phyloP scores from a whole-genome alignment of 108 stramenopile species.

The Skeletonema tropicum region DNA sequence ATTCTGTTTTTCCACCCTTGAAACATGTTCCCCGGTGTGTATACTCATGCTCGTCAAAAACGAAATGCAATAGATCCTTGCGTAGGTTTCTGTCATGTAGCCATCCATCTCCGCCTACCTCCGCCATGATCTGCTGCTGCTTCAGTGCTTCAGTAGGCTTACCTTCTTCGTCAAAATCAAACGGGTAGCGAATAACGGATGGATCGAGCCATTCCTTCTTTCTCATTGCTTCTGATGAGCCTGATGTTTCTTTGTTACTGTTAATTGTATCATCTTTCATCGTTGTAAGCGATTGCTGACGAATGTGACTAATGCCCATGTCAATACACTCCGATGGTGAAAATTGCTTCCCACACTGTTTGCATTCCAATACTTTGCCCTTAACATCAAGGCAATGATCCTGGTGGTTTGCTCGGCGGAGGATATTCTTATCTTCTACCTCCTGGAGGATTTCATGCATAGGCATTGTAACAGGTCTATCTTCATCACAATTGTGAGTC shows the following conservation, averaged over 20 bases:
- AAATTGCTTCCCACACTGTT: too few relatives aligned
- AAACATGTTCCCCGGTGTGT: too few relatives aligned
- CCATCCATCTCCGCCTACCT: background rate
- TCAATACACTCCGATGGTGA: background rate
- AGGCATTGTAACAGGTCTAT: too few relatives aligned
- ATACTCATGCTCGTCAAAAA: too few relatives aligned
- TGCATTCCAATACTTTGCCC: too few relatives aligned
- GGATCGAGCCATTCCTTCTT: background rate
- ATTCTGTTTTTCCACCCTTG: too few relatives aligned
- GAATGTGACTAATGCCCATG: background rate
- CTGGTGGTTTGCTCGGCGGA: too few relatives aligned
- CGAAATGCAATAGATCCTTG: background rate
- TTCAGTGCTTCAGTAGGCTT: background rate
- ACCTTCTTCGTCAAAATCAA: slow-evolving; percentile 4
- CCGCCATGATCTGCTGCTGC: background rate
- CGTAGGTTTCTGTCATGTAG: background rate
- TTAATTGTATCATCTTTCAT: background rate
- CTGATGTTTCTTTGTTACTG: background rate
- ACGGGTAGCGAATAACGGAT: background rate
- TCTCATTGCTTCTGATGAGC: background rate
- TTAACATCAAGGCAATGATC: too few relatives aligned
- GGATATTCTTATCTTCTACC: too few relatives aligned
- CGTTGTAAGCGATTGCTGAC: background rate
- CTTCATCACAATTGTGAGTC: too few relatives aligned
- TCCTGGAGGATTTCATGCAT: too few relatives aligned